Evolutionary conservation across 2,329 filamentous ascomycete genomes (phyloP).

Genomic region (Chaetomiaceae sp.): DNA sequence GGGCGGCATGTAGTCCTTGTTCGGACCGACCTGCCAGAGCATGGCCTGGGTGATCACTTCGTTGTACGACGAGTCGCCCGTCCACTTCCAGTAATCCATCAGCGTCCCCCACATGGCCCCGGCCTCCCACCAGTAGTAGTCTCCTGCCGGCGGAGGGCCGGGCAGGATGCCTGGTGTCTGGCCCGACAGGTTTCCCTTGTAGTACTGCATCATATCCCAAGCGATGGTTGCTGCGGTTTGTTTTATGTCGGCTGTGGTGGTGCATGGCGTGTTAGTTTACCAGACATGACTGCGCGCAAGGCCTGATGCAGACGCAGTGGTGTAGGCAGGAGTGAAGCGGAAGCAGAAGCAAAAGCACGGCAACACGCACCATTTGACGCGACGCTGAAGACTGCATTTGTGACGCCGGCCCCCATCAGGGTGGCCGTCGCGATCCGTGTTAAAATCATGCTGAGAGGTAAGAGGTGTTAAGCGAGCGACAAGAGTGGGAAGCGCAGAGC

Average conservation of each 20-base stretch:
- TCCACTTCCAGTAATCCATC: constrained; percentile 61
- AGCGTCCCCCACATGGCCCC: constrained; percentile 58
- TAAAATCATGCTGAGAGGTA: constrained; percentile 17
- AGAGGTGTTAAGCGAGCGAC: constrained; percentile 21
- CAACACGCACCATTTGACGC: constrained; percentile 18
- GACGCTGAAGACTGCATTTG: constrained; percentile 25
- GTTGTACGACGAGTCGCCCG: constrained; percentile 56
- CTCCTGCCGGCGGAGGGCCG: constrained; percentile 41
- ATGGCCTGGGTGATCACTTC: constrained; percentile 46
- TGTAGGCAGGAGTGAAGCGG: too few relatives aligned
- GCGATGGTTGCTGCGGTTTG: constrained; percentile 37
- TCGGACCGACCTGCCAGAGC: constrained; percentile 48
- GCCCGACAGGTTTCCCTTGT: constrained; percentile 42
- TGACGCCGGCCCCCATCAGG: constrained; percentile 15
- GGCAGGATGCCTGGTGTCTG: constrained; percentile 44
- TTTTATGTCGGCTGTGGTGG: constrained; percentile 32
- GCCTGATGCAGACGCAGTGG: too few relatives aligned
- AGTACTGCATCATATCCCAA: constrained; percentile 43
- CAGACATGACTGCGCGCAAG: too few relatives aligned
- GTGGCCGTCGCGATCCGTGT: constrained; percentile 16
- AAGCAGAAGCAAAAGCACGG: neutral
- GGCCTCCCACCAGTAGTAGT: constrained; percentile 65
- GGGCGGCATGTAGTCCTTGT: constrained; percentile 51
- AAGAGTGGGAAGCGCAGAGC: constrained; percentile 9
- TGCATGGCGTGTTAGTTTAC: constrained; percentile 14